Base-by-base conservation (phyloP, 306 rosid genomes). In the Spatholobus suberectus region DNA sequence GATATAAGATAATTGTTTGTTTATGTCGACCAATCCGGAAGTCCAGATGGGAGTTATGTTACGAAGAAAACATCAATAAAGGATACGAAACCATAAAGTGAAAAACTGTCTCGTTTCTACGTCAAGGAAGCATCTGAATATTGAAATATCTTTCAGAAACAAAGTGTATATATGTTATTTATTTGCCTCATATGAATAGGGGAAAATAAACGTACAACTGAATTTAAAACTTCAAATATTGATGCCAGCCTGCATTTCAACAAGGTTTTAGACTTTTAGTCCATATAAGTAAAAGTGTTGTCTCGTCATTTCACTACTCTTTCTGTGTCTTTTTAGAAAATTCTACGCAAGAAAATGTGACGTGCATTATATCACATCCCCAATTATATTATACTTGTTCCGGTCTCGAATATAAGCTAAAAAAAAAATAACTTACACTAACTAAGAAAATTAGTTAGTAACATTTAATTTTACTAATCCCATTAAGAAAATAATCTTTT, bases 51-150 rank as follows among this genome's bases (percentile, higher is more conserved):
- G 34, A 20, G 54, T 18, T 32, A 40, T 41, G 6, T 40, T 13
- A 27, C 76, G 17, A 46, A 71, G 43, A 8, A 37, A 43, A 69
- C 75, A 21, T 21, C 10, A 12, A 68, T 21, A 29, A 49, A 9
- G 44, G 78, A 73, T 73, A 73, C n/a, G 65, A 20, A 32, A 32
- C 27, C 58, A 32, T n/a, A 73, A 34, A 29, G 24, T 18, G n/a
- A 34, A 17, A 32, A 10, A 1, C 2, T 52, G 10, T 23, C 65
- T 43, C 8, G 13, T 18, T 29, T 32, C 77, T 15, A 18, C 65
- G 11, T 32, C 18, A 18, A 10, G 1, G 10, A n/a, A 51, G 34
- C 18, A 73, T 18, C 20, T 52, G n/a, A 18, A 49, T 9, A 27
- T 35, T 41, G 41, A 69, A 41, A 11, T 69, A 69, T 21, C 18